Evolutionary conservation across 2,329 filamentous ascomycete species (phyloP), one percentile per base, ranked within the genome.

Genomic region (Ceratocystis destructans): DNA sequence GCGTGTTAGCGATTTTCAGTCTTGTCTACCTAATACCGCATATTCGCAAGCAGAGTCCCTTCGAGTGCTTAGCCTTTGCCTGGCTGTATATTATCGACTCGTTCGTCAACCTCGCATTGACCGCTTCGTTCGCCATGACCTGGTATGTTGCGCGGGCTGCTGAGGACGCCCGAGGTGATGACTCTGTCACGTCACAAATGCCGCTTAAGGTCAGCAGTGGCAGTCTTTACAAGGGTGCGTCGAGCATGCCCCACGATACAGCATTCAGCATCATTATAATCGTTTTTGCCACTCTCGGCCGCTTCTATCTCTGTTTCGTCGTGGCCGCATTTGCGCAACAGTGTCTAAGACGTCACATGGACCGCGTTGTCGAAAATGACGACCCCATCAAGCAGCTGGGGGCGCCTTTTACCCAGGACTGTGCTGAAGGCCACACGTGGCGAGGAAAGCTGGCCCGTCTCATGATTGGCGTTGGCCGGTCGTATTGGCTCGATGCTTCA

Each of bases 61-160:
- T 96, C 66, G 86, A 95, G 72, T 89, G 86, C 71, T 80, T 96
- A 31, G 83, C 85, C 1, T 83, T 96, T 64, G 90, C 90, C 2
- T 96, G 90, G 82, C 80, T 96, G 66, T 96, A 96, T 75, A 79
- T 89, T 12, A 74, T 96, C 71, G 92, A 96, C 77, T 90, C 88
- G 8, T 72, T 89, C 64, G 82, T 95, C 75, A 96, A 95, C 75
- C 85, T 86, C 22, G 82, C 84, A 1, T 96, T 93, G 77, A 96
- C 92, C 0, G 81, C 84, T 59, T 83, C 87, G 7, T 96, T 96
- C 73, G 90, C 88, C 50, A 78, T 90, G 66, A 85, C 87, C 62
- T 96, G 92, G 92, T 96, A 95, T 76, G 79, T 93, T 68, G 82
- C 84, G 80, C 76, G 80, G 10, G 83, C 84, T 20, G 77, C 78